phyloP scores from a whole-genome alignment of 805 yeast genomes.

The Teunomyces tritomae region DNA sequence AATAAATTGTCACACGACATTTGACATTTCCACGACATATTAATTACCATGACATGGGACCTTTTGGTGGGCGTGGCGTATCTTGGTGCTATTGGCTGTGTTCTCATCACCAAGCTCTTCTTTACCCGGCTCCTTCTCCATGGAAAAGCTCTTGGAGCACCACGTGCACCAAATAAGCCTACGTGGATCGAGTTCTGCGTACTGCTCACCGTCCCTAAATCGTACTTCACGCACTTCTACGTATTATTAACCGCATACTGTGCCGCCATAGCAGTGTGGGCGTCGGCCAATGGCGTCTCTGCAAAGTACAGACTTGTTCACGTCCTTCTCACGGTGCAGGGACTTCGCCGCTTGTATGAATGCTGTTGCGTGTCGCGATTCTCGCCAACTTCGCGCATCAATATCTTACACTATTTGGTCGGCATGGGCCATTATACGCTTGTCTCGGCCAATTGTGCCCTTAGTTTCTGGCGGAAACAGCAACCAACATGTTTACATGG shows the following conservation, averaged over 20 bases:
- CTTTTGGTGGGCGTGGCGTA: not conserved
- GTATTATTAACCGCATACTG: constrained; percentile 35
- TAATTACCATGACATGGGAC: not conserved
- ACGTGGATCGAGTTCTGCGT: constrained; percentile 4
- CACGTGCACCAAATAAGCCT: not conserved
- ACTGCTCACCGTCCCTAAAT: constrained; percentile 54
- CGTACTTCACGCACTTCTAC: constrained; percentile 65
- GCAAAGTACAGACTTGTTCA: constrained; percentile 19
- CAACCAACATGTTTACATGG: not conserved
- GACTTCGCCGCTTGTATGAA: constrained; percentile 54
- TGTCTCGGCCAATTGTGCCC: constrained; percentile 16
- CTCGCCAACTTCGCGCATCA: constrained; percentile 51
- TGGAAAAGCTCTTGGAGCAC: constrained; percentile 17
- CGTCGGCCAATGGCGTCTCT: constrained; percentile 19
- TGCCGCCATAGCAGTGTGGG: constrained; percentile 7
- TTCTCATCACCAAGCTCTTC: constrained; percentile 14
- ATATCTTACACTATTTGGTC: constrained; percentile 61
- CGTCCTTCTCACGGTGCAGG: constrained; percentile 42
- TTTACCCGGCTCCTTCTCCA: constrained; percentile 19
- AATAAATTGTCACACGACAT: not conserved
- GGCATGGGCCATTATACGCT: constrained; percentile 60
- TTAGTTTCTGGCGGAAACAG: constrained; percentile 8
- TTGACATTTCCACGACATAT: not conserved
- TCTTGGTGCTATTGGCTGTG: constrained; percentile 1
- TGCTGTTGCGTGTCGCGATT: constrained; percentile 49